Percentiles rank a stretch among this genome's conserved stretches.
These are phyloP conservation scores for Ogataea naganishii DNA, from an alignment of 805 yeast genomes.

Conservation along the genomic window DNA sequence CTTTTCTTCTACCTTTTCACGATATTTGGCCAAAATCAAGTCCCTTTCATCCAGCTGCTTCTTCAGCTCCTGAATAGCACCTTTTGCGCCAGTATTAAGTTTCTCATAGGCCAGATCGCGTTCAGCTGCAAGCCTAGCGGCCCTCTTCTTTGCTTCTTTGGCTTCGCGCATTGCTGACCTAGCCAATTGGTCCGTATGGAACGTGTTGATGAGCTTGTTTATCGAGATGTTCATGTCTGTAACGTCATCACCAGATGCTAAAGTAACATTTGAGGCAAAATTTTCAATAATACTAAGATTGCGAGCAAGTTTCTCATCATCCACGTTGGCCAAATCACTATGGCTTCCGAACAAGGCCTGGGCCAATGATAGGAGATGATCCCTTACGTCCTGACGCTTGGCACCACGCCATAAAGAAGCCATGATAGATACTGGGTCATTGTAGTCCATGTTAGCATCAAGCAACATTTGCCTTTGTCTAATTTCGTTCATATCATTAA, in stretches of 20 bases:
- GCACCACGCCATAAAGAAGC: slow-evolving; percentile 49
- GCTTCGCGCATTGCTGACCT: slow-evolving; percentile 50
- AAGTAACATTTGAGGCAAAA: slow-evolving; percentile 43
- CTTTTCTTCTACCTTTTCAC: slow-evolving; percentile 54
- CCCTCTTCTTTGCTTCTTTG: slow-evolving; percentile 25
- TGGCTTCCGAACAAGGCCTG: slow-evolving; percentile 53
- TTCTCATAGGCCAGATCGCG: slow-evolving; percentile 20
- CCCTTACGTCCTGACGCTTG: slow-evolving; percentile 50
- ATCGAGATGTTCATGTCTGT: slow-evolving; percentile 72
- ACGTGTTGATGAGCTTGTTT: slow-evolving; percentile 57
- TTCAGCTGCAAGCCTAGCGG: slow-evolving; percentile 33
- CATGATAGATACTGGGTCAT: slow-evolving; percentile 65
- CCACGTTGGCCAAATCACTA: slow-evolving; percentile 35
- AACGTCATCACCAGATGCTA: slow-evolving; percentile 46
- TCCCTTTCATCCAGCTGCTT: slow-evolving; percentile 59
- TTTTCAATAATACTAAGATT: slow-evolving; percentile 50
- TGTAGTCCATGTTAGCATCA: slow-evolving; percentile 44
- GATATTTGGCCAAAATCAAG: slow-evolving; percentile 44
- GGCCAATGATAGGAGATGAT: slow-evolving; percentile 49
- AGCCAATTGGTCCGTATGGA: slow-evolving; percentile 83
- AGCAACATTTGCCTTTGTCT: slow-evolving; percentile 27
- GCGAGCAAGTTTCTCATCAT: slow-evolving; percentile 32
- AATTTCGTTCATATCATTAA: slow-evolving; percentile 32
- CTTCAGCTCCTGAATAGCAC: slow-evolving; percentile 50
- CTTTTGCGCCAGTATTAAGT: slow-evolving; percentile 61